Base-by-base conservation (phyloP, 2,329 filamentous ascomycete genomes). In the Fusarium sp. region DNA sequence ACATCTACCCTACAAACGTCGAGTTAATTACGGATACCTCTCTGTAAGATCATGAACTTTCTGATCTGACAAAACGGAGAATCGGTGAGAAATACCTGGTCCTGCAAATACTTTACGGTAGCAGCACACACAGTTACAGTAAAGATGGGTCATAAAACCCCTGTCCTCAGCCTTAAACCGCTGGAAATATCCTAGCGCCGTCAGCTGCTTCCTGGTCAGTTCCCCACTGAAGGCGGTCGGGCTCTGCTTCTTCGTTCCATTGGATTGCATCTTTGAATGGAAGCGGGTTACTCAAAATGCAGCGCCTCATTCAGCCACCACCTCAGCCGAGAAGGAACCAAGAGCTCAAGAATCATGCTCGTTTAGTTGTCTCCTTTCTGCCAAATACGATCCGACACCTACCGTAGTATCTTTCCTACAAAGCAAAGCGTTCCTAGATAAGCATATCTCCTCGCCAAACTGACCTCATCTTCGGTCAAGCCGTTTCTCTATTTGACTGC, bases 111-210 rank as follows among this genome's bases (percentile, higher is more conserved):
- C n/a, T 23, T 21, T 47, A 33, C 44, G 20, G 44, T 48, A 48
- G 28, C 44, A 48, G 44, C 44, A 23, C 11, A 21, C n/a, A n/a
- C n/a, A n/a, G n/a, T 39, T 39, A 43, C 46, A 35, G 37, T 23
- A 47, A 35, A 26, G 31, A 57, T 64, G 61, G 59, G 44, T 58
- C 52, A n/a, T 58, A n/a, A 37, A 47, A 64, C 48, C 64, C 70
- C 56, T 70, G 66, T 44, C 60, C 70, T 72, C 70, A 72, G 69
- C 70, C 70, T 72, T 72, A 72, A 68, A 66, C 58, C 69, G 61
- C 67, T 61, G 57, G 49, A 72, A 66, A 60, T 39, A 62, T 43
- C 43, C 52, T 72, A 72, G 70, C 67, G 69, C 64, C 61, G 67
- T 72, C 70, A 72, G 70, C 69, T 71, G 60, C 43, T 24, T 56